Conservation (phyloP, 2,329 filamentous ascomycete genomes). For the Penicillium nordicum region DNA sequence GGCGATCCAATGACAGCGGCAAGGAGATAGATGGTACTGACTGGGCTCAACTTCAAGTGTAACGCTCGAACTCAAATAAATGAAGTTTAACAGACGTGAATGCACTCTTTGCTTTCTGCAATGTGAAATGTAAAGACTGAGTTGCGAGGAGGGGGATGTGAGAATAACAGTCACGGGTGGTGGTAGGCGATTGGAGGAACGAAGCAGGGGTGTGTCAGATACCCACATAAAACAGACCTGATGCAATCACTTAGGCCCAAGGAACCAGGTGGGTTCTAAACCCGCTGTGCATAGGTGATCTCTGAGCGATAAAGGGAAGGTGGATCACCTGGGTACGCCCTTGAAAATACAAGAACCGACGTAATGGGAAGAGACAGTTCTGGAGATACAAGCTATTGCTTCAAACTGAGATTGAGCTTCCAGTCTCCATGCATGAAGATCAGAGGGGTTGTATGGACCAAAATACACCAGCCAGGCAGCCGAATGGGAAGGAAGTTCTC, state of each 20-base stretch:
- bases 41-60: conserved; percentile 1
- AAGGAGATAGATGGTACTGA: conserved; percentile 9
- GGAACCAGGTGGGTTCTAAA: conserved; percentile 11
- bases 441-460: not conserved
- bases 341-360: not conserved
- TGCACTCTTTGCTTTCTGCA: not conserved
- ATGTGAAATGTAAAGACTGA: conserved; percentile 2
- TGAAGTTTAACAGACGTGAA: not conserved
- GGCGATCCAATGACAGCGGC: not conserved
- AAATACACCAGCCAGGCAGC: not conserved
- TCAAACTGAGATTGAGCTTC: not conserved
- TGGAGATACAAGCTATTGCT: not conserved
- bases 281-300: conserved; percentile 10
- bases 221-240: conserved; percentile 12
- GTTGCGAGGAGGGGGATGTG: conserved; percentile 2
- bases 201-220: conserved; percentile 7
- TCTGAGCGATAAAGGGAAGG: not conserved
- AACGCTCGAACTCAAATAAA: not conserved
- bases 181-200: conserved; percentile 7
- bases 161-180: conserved; percentile 9
- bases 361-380: not conserved
- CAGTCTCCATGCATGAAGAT: conserved; percentile 9
- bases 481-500: conserved; percentile 3
- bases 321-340: conserved; percentile 4
- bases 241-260: conserved; percentile 4